Conservation (phyloP, 2,329 filamentous ascomycete genomes). For the Alternaria atra region DNA sequence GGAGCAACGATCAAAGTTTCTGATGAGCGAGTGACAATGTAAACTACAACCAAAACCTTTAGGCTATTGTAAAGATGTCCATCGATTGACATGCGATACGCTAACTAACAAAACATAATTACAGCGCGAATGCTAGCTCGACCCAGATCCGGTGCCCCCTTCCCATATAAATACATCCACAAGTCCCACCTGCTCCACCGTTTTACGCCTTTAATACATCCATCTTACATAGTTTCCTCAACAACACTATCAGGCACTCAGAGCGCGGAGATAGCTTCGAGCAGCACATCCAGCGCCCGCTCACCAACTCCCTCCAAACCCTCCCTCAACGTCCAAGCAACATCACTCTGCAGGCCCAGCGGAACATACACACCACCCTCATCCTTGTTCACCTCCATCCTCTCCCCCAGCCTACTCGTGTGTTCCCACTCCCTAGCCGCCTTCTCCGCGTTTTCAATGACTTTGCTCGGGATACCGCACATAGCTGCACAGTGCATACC, state of each 20-base stretch:
- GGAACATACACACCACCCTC: slow-evolving; percentile 83
- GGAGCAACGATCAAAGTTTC: not conserved
- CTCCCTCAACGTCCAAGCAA: slow-evolving; percentile 77
- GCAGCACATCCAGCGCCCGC: slow-evolving; percentile 64
- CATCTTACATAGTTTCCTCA: not conserved
- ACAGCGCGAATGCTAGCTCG: not conserved
- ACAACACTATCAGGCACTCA: slow-evolving; percentile 35
- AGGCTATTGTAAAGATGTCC: not conserved
- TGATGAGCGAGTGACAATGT: not conserved
- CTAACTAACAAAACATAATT: slow-evolving; percentile 6
- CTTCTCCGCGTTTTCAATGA: slow-evolving; percentile 86
- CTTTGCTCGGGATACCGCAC: slow-evolving; percentile 87
- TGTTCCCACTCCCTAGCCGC: slow-evolving; percentile 95
- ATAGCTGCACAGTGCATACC: slow-evolving; percentile 99
- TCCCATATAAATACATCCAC: slow-evolving; percentile 9
- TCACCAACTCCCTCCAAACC: slow-evolving; percentile 56
- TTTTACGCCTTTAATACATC: not conserved
- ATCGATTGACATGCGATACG: not conserved
- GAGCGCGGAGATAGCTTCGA: slow-evolving; percentile 64
- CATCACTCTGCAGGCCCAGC: slow-evolving; percentile 85
- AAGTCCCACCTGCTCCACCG: not conserved
- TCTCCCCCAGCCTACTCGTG: slow-evolving; percentile 88
- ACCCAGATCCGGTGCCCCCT: not conserved
- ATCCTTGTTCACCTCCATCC: slow-evolving; percentile 74
- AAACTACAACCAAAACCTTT: not conserved